A percentile compares a stretch with the other conserved stretches of the same genome.
phyloP scores from a whole-genome alignment of 805 yeast genomes.

The Zygosaccharomyces kombuchaensis region DNA sequence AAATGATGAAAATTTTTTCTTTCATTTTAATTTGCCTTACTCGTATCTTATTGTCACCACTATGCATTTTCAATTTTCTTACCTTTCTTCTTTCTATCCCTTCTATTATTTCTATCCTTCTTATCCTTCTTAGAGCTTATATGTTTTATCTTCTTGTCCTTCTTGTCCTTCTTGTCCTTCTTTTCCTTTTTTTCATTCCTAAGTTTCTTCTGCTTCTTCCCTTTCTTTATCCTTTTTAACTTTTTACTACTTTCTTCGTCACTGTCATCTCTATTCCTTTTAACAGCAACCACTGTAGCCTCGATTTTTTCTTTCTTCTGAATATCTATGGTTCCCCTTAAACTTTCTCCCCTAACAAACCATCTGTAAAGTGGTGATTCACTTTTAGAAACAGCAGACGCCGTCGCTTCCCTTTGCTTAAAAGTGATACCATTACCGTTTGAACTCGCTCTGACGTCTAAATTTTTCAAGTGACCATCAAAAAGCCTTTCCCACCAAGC shows the following conservation, averaged over 20 bases:
- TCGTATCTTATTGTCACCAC: neutral
- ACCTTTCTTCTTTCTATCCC: neutral
- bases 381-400: constrained; percentile 44
- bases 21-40: neutral
- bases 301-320: constrained; percentile 9
- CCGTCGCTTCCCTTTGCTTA: constrained; percentile 47
- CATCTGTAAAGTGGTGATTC: constrained; percentile 73
- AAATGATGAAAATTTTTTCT: no score
- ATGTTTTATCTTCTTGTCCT: constrained; percentile 12
- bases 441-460: constrained; percentile 48
- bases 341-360: constrained; percentile 85
- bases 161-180: constrained; percentile 16
- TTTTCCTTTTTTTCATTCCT: constrained; percentile 12
- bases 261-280: constrained; percentile 15
- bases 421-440: constrained; percentile 43
- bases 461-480: constrained; percentile 82
- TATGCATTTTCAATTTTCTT: neutral
- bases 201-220: constrained; percentile 8
- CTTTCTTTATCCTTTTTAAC: constrained; percentile 12
- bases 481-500: constrained; percentile 97
- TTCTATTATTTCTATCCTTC: constrained; percentile 20
- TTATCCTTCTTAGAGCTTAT: constrained; percentile 17
- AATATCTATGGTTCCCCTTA: constrained; percentile 66
- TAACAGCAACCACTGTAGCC: constrained; percentile 5
- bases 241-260: constrained; percentile 16